Conservation (phyloP, 345 rosid species). For the Euphorbia pulcherrima region DNA sequence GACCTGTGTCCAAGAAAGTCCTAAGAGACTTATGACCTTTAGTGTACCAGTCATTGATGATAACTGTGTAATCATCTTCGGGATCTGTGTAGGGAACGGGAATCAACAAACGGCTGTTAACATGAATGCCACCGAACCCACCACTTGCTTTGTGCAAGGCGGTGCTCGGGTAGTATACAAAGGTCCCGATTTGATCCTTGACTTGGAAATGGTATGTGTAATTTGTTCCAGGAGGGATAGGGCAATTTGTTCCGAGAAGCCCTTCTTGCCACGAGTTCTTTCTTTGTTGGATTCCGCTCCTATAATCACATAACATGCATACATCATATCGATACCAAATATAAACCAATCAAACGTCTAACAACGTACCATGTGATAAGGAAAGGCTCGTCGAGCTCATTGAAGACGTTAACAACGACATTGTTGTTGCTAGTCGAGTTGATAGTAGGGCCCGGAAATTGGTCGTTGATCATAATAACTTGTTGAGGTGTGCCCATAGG, state of each 20-base stretch:
- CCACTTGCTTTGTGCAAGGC: slow-evolving; percentile 4
- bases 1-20: not conserved
- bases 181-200: slow-evolving; percentile 4
- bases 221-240: not conserved
- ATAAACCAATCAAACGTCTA: too few relatives aligned
- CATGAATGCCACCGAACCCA: not conserved
- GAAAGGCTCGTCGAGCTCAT: slow-evolving; percentile 4
- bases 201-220: slow-evolving; percentile 11
- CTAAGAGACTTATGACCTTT: not conserved
- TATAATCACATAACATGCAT: not conserved
- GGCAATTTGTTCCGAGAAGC: slow-evolving; percentile 2
- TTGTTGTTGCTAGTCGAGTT: slow-evolving; percentile 7
- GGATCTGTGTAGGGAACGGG: slow-evolving; percentile 8
- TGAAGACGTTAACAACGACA: slow-evolving; percentile 5
- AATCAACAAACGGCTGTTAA: slow-evolving; percentile 4
- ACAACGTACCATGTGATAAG: not conserved
- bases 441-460: not conserved
- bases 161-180: slow-evolving; percentile 7
- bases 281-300: slow-evolving; percentile 1
- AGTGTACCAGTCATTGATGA: slow-evolving; percentile 2
- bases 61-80: slow-evolving; percentile 5
- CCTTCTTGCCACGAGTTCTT: slow-evolving; percentile 12
- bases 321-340: too few relatives aligned
- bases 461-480: slow-evolving; percentile 5
- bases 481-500: slow-evolving; percentile 3